Percentiles rank a stretch among this genome's conserved stretches.
phyloP scores from a whole-genome alignment of 306 rosid species.

The Hippophae gyantsensis region DNA sequence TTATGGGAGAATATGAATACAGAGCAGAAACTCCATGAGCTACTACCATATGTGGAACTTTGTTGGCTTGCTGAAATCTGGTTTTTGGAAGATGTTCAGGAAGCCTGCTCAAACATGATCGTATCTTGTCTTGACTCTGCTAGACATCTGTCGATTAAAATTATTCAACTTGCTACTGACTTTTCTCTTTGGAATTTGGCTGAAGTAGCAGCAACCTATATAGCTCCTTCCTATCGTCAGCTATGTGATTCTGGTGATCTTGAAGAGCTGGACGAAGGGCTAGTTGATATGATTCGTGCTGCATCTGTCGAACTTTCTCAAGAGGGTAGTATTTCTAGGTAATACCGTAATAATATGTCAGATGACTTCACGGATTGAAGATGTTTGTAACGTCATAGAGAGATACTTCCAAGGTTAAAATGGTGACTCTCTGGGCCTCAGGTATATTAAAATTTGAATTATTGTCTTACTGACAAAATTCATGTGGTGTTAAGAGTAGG shows the following conservation, averaged over 20 bases:
- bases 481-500: no score
- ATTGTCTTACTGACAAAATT: no score
- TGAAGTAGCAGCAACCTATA: constrained; percentile 43
- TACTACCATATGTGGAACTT: constrained; percentile 66
- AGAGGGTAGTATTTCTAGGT: constrained; percentile 23
- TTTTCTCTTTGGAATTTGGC: constrained; percentile 61
- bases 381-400: background rate
- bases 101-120: constrained; percentile 53
- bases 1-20: constrained; percentile 64
- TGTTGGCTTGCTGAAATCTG: constrained; percentile 77
- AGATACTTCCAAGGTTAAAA: no score
- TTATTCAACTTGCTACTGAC: constrained; percentile 50
- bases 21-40: constrained; percentile 47
- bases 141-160: constrained; percentile 33
- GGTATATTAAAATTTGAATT: no score
- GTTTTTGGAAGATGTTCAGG: constrained; percentile 49
- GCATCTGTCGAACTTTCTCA: constrained; percentile 55
- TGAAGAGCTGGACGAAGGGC: constrained; percentile 50
- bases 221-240: constrained; percentile 65
- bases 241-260: constrained; percentile 66
- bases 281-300: constrained; percentile 49
- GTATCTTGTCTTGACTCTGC: constrained; percentile 48
- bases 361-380: constrained; percentile 5
- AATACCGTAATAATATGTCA: background rate
- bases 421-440: no score